Conservation (phyloP, 345 rosid genomes). For the Aquilaria malaccensis region DNA sequence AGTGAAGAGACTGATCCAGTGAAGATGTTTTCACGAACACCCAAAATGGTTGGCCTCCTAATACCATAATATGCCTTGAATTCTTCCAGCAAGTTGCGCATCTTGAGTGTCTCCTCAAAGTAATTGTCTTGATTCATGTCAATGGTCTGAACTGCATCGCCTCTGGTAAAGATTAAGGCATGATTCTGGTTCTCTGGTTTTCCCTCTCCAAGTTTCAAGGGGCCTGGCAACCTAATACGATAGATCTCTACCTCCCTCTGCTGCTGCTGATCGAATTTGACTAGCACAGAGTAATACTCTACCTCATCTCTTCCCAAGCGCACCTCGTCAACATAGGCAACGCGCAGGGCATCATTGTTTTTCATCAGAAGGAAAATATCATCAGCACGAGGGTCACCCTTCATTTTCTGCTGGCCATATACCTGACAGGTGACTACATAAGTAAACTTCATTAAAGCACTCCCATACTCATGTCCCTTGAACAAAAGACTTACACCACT, state of each 20-base stretch:
- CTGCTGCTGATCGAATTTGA: slow-evolving; percentile 65
- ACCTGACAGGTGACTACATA: slow-evolving; percentile 83
- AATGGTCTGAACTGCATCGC: slow-evolving; percentile 91
- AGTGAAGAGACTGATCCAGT: slow-evolving; percentile 94
- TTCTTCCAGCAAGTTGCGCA: slow-evolving; percentile 91
- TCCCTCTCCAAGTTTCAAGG: slow-evolving; percentile 86
- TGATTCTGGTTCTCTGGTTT: slow-evolving; percentile 98
- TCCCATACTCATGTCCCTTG: slow-evolving; percentile 81
- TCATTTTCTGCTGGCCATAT: slow-evolving; percentile 73
- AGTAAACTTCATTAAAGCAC: slow-evolving; percentile 78
- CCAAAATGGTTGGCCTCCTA: slow-evolving; percentile 82
- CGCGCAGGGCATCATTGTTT: slow-evolving; percentile 77
- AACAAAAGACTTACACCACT: slow-evolving; percentile 60
- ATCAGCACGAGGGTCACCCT: slow-evolving; percentile 64
- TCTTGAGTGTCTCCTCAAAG: slow-evolving; percentile 89
- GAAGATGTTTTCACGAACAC: slow-evolving; percentile 85
- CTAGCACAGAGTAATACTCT: slow-evolving; percentile 77
- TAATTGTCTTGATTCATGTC: slow-evolving; percentile 96
- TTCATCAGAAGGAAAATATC: slow-evolving; percentile 69
- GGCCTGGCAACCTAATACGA: slow-evolving; percentile 84
- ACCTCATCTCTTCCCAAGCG: slow-evolving; percentile 42
- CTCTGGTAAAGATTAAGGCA: slow-evolving; percentile 88
- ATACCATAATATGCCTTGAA: slow-evolving; percentile 56
- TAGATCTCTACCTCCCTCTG: slow-evolving; percentile 81
- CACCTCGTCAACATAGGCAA: slow-evolving; percentile 85